Evolutionary conservation across 257 asterid species (phyloP).

Genomic region (Voacanga thouarsii): DNA sequence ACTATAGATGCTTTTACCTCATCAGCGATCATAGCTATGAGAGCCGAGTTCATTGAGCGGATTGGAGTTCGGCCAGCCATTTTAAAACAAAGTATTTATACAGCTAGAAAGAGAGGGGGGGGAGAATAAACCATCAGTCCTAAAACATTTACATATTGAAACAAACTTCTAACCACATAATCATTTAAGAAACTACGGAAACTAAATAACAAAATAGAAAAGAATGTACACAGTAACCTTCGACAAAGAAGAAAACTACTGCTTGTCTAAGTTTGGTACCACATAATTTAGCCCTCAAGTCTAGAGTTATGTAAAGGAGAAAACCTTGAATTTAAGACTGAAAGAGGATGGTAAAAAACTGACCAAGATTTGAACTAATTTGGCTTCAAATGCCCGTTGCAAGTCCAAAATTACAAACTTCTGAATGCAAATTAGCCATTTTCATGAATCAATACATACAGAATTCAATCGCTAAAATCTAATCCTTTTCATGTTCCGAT

Average conservation of each 20-base stretch:
- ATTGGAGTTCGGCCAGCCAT: constrained; percentile 87
- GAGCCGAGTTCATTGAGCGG: constrained; percentile 77
- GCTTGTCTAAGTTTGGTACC: neutral
- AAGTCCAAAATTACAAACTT: neutral
- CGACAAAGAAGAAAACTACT: neutral
- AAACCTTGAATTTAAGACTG: neutral
- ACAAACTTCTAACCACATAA: neutral
- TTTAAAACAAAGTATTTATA: neutral
- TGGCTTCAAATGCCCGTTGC: neutral
- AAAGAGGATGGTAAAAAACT: neutral
- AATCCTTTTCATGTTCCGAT: neutral
- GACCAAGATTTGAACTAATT: neutral
- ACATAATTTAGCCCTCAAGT: neutral
- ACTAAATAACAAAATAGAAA: neutral
- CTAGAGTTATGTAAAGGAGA: neutral
- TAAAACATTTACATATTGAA: neutral
- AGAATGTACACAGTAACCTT: neutral
- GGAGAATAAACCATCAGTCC: neutral
- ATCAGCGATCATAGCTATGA: constrained; percentile 92
- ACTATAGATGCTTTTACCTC: constrained; percentile 47
- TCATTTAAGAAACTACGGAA: neutral
- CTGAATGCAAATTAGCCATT: neutral
- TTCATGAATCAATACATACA: neutral
- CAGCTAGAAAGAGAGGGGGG: neutral
- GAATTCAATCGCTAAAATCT: neutral